phyloP scores from a whole-genome alignment of 202 grass and related monocot genomes.

The Zizania palustris region DNA sequence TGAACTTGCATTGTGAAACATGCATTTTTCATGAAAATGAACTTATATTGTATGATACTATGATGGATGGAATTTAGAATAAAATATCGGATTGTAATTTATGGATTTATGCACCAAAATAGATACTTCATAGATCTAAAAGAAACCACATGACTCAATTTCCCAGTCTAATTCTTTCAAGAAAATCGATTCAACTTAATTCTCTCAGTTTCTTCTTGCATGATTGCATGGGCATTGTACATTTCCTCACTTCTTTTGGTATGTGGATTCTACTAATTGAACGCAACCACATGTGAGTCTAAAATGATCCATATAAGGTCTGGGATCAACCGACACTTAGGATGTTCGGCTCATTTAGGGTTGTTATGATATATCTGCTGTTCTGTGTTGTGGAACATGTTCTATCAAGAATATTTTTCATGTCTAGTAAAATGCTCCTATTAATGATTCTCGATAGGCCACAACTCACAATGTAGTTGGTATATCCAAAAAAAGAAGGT shows the following conservation, averaged over 20 bases:
- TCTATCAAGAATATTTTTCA: not conserved
- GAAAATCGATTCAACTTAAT: slow-evolving; percentile 8
- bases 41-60: not conserved
- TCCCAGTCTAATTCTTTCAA: not conserved
- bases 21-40: not conserved
- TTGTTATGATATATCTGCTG: not conserved
- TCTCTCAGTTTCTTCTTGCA: not conserved
- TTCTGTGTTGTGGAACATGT: not conserved
- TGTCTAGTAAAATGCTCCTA: not conserved
- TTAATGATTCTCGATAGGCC: not conserved
- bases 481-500: not conserved
- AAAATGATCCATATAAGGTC: not conserved
- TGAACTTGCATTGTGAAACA: not conserved
- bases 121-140: not conserved
- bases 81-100: not conserved
- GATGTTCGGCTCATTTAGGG: not conserved
- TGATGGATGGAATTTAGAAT: not conserved
- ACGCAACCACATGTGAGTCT: not conserved
- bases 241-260: not conserved
- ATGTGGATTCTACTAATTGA: not conserved
- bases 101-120: not conserved
- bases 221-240: not conserved
- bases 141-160: not conserved
- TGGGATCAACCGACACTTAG: not conserved
- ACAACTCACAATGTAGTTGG: not conserved